phyloP scores from a whole-genome alignment of 495 filamentous ascomycete genomes.

The Penicillium dipodomyicola region DNA sequence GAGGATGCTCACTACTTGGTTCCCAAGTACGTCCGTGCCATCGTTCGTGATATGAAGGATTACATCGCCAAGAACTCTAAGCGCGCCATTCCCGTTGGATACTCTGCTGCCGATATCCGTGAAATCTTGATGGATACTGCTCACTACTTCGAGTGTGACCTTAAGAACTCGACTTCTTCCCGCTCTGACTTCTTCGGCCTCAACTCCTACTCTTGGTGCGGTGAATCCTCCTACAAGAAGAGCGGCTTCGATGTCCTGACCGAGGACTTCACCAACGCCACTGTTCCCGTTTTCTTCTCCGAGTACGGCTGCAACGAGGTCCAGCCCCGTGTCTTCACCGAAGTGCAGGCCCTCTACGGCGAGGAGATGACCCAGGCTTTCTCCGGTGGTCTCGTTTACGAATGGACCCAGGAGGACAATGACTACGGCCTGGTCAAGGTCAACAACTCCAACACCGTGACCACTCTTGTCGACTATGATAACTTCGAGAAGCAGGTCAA shows the following conservation, averaged over 20 bases:
- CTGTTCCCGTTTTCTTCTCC: constrained; percentile 90
- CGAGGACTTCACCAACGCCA: constrained; percentile 64
- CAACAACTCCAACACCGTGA: constrained; percentile 61
- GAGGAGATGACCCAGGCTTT: constrained; percentile 73
- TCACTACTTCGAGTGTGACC: constrained; percentile 81
- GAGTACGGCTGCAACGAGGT: constrained; percentile 93
- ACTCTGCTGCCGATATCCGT: constrained; percentile 93
- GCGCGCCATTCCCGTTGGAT: constrained; percentile 78
- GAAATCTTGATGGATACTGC: constrained; percentile 72
- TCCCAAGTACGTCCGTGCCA: constrained; percentile 54
- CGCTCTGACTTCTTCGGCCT: constrained; percentile 85
- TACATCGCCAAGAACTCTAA: constrained; percentile 72
- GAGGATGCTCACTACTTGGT: constrained; percentile 45
- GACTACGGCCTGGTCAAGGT: constrained; percentile 77
- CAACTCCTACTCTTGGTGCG: constrained; percentile 96
- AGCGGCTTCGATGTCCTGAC: constrained; percentile 72
- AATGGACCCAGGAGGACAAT: constrained; percentile 77
- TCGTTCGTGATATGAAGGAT: constrained; percentile 81
- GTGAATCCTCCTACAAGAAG: constrained; percentile 65
- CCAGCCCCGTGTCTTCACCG: constrained; percentile 75
- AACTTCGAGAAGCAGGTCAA: constrained; percentile 70
- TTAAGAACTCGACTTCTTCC: constrained; percentile 61
- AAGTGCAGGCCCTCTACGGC: constrained; percentile 78
- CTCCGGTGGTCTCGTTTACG: constrained; percentile 86
- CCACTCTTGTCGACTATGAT: constrained; percentile 69